These are phyloP conservation scores for Spiromastix sp. DNA, from an alignment of 2,329 filamentous ascomycete genomes.

Conservation along the genomic window DNA sequence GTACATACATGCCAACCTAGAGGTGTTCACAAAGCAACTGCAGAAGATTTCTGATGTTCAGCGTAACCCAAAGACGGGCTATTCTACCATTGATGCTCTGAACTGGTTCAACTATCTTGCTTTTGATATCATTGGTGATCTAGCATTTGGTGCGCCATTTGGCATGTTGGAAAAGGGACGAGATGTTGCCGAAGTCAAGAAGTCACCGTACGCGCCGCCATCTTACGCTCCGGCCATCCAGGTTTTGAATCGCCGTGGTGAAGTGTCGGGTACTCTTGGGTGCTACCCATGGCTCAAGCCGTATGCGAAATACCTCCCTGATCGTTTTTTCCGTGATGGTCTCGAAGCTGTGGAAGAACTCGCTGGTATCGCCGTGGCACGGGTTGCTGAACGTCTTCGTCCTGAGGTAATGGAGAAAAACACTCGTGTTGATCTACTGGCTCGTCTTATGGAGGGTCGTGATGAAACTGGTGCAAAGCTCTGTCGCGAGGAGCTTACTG, in stretches of 20 bases:
- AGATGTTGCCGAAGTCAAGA: conserved; percentile 65
- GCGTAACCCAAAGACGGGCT: conserved; percentile 39
- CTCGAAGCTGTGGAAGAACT: conserved; percentile 66
- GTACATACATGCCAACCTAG: conserved; percentile 73
- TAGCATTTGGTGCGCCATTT: conserved; percentile 66
- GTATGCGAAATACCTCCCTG: conserved; percentile 69
- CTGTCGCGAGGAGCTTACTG: conserved; percentile 69
- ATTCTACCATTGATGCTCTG: conserved; percentile 60
- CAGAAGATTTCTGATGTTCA: conserved; percentile 49
- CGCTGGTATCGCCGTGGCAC: conserved; percentile 76
- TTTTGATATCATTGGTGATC: conserved; percentile 50
- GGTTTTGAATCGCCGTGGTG: conserved; percentile 77
- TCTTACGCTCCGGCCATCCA: conserved; percentile 71
- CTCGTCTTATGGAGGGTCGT: conserved; percentile 73
- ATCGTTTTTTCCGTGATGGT: conserved; percentile 70
- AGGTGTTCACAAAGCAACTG: conserved; percentile 63
- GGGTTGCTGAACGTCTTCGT: conserved; percentile 64
- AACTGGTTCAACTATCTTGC: conserved; percentile 69
- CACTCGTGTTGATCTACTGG: conserved; percentile 67
- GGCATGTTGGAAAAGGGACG: conserved; percentile 70
- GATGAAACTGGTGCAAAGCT: conserved; percentile 69
- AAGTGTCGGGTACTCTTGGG: conserved; percentile 73
- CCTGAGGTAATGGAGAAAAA: conserved; percentile 50
- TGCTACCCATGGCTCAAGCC: conserved; percentile 65
- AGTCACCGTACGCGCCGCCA: conserved; percentile 49